These are phyloP conservation scores for Xylariaceae sp. DNA, from an alignment of 2,329 filamentous ascomycete genomes.

Conservation along the genomic window DNA sequence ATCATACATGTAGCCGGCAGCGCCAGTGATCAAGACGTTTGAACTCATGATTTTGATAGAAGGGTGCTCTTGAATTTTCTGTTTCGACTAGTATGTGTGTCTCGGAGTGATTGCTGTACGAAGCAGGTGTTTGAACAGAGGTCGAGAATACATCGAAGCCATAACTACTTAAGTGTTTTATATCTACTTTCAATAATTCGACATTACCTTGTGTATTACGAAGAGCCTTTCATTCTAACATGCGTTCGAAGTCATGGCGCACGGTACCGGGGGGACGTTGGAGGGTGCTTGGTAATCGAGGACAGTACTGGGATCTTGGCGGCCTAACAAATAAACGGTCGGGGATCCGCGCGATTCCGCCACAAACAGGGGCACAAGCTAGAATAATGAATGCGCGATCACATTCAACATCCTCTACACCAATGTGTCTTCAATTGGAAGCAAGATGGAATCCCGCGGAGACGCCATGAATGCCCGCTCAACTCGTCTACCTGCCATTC, in stretches of 20 bases:
- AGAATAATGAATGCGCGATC: not conserved
- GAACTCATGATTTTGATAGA: constrained; percentile 20
- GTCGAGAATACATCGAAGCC: not conserved
- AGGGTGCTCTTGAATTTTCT: not conserved
- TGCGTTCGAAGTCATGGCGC: not conserved
- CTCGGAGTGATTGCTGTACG: not conserved
- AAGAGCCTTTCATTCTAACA: not conserved
- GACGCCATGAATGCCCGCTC: constrained; percentile 8
- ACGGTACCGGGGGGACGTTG: too few relatives aligned
- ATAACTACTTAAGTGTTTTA: constrained; percentile 1
- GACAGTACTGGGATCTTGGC: not conserved
- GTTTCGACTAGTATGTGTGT: not conserved
- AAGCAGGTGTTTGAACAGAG: not conserved
- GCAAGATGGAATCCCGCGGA: constrained; percentile 28
- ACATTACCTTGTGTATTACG: not conserved
- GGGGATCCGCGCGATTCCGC: constrained; percentile 35
- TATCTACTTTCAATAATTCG: not conserved
- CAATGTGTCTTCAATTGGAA: not conserved
- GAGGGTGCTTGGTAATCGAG: constrained; percentile 5
- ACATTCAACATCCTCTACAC: not conserved
- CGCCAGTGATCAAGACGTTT: constrained; percentile 39
- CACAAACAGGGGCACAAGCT: not conserved
- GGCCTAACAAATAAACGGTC: not conserved
- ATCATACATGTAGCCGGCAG: constrained; percentile 32
- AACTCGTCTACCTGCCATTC: constrained; percentile 29